Evolutionary conservation across 345 rosid genomes (phyloP).

Genomic region (Clausena lansium): DNA sequence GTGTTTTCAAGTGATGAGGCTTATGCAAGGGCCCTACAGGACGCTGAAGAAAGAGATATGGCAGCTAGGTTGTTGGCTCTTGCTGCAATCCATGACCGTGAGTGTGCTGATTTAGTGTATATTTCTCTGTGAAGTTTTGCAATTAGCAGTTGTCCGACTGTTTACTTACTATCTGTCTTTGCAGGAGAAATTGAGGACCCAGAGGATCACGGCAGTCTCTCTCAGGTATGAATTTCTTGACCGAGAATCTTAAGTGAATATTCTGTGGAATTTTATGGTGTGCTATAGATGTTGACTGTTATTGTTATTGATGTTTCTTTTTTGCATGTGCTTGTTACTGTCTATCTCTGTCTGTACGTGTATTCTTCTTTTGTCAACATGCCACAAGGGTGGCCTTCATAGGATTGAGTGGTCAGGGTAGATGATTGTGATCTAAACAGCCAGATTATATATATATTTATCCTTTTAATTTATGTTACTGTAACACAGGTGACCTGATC

Average conservation of each 20-base stretch:
- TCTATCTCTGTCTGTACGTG: neutral
- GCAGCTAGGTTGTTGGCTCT: slow-evolving; percentile 75
- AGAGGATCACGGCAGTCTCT: slow-evolving; percentile 50
- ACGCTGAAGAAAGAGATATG: slow-evolving; percentile 88
- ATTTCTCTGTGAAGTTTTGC: neutral
- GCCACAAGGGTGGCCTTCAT: neutral
- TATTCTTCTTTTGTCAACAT: neutral
- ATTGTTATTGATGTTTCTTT: neutral
- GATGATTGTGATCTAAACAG: too few relatives aligned
- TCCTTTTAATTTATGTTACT: too few relatives aligned
- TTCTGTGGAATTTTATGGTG: neutral
- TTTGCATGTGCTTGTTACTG: neutral
- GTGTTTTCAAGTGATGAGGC: slow-evolving; percentile 80
- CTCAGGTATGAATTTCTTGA: slow-evolving; percentile 51
- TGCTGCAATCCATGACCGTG: slow-evolving; percentile 61
- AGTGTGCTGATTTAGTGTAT: slow-evolving; percentile 23
- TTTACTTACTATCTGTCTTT: slow-evolving; percentile 24
- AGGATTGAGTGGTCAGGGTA: too few relatives aligned
- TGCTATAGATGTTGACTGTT: neutral
- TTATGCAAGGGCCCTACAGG: slow-evolving; percentile 90
- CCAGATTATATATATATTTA: too few relatives aligned
- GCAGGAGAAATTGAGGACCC: slow-evolving; percentile 54
- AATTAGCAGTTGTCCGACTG: neutral
- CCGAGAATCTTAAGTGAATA: neutral
- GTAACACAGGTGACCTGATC: neutral